A percentile compares a stretch with the other conserved stretches of the same genome.
Conservation (phyloP, 108 stramenopile genomes). For the Cyclostephanos tholiformis region DNA sequence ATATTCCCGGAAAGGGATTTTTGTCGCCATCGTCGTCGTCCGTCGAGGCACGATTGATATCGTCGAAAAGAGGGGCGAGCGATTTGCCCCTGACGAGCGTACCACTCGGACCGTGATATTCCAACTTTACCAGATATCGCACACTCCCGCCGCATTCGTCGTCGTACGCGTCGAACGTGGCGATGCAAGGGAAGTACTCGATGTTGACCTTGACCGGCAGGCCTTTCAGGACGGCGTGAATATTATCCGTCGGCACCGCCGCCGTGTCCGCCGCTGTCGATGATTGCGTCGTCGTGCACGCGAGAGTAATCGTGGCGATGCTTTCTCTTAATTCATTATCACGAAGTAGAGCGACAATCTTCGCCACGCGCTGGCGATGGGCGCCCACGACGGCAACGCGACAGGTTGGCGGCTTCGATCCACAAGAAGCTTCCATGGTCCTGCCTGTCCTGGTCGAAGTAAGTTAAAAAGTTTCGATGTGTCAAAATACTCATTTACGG, state of each 20-base stretch:
- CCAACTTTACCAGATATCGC: constrained; percentile 66
- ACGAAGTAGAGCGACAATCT: constrained; percentile 36
- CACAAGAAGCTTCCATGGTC: not conserved
- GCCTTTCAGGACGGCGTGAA: not conserved
- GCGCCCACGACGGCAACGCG: constrained; percentile 54
- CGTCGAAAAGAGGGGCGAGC: constrained; percentile 64
- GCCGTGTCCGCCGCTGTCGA: no score
- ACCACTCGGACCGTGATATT: constrained; percentile 64
- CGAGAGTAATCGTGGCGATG: not conserved
- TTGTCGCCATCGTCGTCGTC: constrained; percentile 19
- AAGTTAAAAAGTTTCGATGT: no score
- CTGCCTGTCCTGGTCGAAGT: no score
- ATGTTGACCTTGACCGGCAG: constrained; percentile 32
- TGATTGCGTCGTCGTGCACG: not conserved
- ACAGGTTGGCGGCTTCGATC: constrained; percentile 18
- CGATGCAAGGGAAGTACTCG: constrained; percentile 75
- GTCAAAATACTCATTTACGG: no score
- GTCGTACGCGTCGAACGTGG: constrained; percentile 67
- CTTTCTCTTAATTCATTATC: constrained; percentile 2
- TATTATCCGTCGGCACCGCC: no score
- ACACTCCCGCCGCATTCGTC: constrained; percentile 51
- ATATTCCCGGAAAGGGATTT: constrained; percentile 44
- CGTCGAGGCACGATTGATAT: not conserved
- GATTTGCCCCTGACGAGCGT: constrained; percentile 52
- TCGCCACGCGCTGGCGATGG: constrained; percentile 46